Evolutionary conservation across 2,329 filamentous ascomycete genomes (phyloP).

Genomic region (Sclerotinia sclerotiorum): DNA sequence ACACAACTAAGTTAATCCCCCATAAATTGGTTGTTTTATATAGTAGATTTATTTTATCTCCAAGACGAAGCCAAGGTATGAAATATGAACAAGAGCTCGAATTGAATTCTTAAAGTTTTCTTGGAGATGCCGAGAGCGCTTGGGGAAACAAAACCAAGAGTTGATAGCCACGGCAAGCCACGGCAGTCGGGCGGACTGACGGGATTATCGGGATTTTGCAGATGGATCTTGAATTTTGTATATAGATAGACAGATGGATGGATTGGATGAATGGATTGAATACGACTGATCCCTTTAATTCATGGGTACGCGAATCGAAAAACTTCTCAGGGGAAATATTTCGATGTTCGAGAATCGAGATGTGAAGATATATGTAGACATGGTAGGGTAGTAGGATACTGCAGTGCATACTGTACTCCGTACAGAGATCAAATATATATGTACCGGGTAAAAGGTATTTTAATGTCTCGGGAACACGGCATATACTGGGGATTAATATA

Average conservation of each 20-base stretch:
- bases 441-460: not conserved
- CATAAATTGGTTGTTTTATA: not conserved
- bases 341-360: no score
- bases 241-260: not conserved
- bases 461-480: slow-evolving; percentile 6
- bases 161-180: slow-evolving; percentile 1
- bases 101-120: not conserved
- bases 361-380: not conserved
- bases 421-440: not conserved
- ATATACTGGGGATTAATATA: not conserved
- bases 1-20: not conserved
- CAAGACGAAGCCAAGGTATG: not conserved
- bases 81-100: not conserved
- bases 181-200: not conserved
- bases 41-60: not conserved
- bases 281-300: not conserved
- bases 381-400: not conserved
- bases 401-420: not conserved
- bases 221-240: not conserved
- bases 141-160: slow-evolving; percentile 10
- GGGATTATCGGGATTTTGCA: not conserved
- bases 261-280: not conserved
- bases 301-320: not conserved
- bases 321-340: not conserved
- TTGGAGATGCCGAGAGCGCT: not conserved